A percentile compares a stretch with the other conserved stretches of the same genome.
These are phyloP conservation scores for Alloascoidea hylecoeti DNA, from an alignment of 805 yeast species.

Conservation along the genomic window DNA sequence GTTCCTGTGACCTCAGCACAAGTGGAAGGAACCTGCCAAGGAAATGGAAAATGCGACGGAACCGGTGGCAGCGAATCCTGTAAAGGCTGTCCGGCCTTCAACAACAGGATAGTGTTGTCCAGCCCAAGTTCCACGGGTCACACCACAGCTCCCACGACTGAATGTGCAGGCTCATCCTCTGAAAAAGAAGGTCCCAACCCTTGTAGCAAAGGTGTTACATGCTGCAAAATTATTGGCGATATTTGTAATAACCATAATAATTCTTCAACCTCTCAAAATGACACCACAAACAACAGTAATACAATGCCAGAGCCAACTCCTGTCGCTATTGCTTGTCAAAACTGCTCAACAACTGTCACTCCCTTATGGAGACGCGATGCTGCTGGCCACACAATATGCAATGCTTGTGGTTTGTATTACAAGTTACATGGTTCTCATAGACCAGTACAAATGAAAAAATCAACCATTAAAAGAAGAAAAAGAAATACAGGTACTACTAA, in stretches of 20 bases:
- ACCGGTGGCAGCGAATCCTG: slow-evolving; percentile 77
- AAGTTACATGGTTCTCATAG: slow-evolving; percentile 64
- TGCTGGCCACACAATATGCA: slow-evolving; percentile 71
- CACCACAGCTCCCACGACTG: too few relatives aligned
- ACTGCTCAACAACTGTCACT: slow-evolving; percentile 75
- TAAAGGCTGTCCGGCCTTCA: slow-evolving; percentile 71
- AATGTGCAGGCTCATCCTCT: neutral
- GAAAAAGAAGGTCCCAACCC: too few relatives aligned
- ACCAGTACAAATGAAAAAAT: slow-evolving; percentile 62
- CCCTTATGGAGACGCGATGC: slow-evolving; percentile 83
- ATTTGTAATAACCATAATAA: neutral
- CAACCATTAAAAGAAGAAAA: slow-evolving; percentile 62
- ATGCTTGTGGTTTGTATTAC: slow-evolving; percentile 76
- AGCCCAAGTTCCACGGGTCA: slow-evolving; percentile 2
- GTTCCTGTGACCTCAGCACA: slow-evolving; percentile 4
- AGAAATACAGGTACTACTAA: too few relatives aligned
- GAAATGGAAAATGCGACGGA: slow-evolving; percentile 75
- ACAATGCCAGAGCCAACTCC: neutral
- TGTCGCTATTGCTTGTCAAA: slow-evolving; percentile 50
- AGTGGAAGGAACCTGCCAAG: slow-evolving; percentile 46
- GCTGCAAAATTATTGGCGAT: neutral
- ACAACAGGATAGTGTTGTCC: slow-evolving; percentile 33
- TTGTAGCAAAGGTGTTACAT: neutral
- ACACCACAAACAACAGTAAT: neutral
- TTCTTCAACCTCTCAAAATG: neutral